Evolutionary conservation across 2,329 filamentous ascomycete species (phyloP).

Genomic region (Elsinoe necatrix): DNA sequence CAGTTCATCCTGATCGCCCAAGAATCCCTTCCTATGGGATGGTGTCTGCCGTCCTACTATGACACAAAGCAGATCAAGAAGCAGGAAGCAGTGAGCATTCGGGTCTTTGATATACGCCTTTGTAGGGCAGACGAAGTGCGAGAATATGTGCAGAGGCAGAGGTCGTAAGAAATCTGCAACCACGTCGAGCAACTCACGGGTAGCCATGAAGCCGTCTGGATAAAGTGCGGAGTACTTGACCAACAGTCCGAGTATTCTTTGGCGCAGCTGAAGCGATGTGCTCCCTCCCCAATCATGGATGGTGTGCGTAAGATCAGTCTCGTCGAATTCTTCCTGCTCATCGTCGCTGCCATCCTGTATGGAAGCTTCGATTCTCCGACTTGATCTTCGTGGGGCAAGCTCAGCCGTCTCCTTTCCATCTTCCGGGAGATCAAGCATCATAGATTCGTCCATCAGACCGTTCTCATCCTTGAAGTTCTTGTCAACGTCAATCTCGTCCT

Average conservation of each 20-base stretch:
- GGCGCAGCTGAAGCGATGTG: slow-evolving; percentile 53
- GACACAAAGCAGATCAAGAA: slow-evolving; percentile 44
- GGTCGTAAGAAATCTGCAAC: slow-evolving; percentile 50
- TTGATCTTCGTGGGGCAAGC: background rate
- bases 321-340: slow-evolving; percentile 25
- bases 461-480: slow-evolving; percentile 49
- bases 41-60: slow-evolving; percentile 40
- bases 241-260: slow-evolving; percentile 53
- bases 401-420: slow-evolving; percentile 27
- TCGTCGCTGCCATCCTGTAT: slow-evolving; percentile 21
- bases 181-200: slow-evolving; percentile 51
- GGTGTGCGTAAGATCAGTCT: slow-evolving; percentile 1
- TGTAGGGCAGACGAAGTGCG: slow-evolving; percentile 45
- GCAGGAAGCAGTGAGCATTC: slow-evolving; percentile 42
- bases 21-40: slow-evolving; percentile 32
- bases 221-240: slow-evolving; percentile 30
- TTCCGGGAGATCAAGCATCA: slow-evolving; percentile 46
- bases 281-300: slow-evolving; percentile 30
- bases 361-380: background rate
- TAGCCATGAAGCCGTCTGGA: slow-evolving; percentile 41
- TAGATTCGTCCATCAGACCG: slow-evolving; percentile 52
- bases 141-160: slow-evolving; percentile 51
- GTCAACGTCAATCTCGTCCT: slow-evolving; percentile 41
- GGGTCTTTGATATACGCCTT: slow-evolving; percentile 30
- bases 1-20: slow-evolving; percentile 42